Evolutionary conservation across 2,329 filamentous ascomycete species (phyloP), one percentile per base, ranked within the genome.

Genomic region (Sporothrix brunneoviolacea): DNA sequence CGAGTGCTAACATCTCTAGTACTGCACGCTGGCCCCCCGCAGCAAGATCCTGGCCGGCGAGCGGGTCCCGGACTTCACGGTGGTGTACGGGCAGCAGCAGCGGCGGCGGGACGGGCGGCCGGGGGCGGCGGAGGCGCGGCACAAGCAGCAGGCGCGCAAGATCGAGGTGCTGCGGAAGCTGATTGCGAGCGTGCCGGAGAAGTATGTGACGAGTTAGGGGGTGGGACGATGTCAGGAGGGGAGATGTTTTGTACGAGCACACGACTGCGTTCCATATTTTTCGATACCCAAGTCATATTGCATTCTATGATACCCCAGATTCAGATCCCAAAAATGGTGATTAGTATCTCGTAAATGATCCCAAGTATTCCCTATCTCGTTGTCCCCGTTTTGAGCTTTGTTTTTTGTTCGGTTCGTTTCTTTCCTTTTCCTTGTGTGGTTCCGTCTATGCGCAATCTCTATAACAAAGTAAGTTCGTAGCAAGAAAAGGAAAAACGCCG

Each of bases 21-120:
- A 88, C 62, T 85, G 84, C 60, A 88, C 84, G 19, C 73, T 91
- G 46, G 83, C 85, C 8, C 76, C 85, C 0, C 73, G 79, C 53
- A 83, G 78, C 21, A 70, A 74, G 22, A 70, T 90, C 37, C 65
- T 68, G 0, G 76, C 80, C 9, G 76, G 77, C 0, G 77, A 80
- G 28, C 67, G 71, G 10, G 61, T 91, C 0, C 77, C 78, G 0
- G 84, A 88, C 53, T 81, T 78, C 62, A 84, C 81, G 0, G 84
- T 90, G 5, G 70, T 89, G 19, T 89, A 80, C 65, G 83, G 83
- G 22, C 70, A 72, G 57, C 71, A 72, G 57, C 71, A 73, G 56
- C 73, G 82, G 54, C 73, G 82, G 53, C 65, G 65, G 27, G 83
- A 88, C 61, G 75, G 66, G 40, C 79, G 80, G 45, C 24, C 27